These are phyloP conservation scores for Pseudocercospora macadamiae DNA, from an alignment of 2,329 filamentous ascomycete species.

Conservation along the genomic window DNA sequence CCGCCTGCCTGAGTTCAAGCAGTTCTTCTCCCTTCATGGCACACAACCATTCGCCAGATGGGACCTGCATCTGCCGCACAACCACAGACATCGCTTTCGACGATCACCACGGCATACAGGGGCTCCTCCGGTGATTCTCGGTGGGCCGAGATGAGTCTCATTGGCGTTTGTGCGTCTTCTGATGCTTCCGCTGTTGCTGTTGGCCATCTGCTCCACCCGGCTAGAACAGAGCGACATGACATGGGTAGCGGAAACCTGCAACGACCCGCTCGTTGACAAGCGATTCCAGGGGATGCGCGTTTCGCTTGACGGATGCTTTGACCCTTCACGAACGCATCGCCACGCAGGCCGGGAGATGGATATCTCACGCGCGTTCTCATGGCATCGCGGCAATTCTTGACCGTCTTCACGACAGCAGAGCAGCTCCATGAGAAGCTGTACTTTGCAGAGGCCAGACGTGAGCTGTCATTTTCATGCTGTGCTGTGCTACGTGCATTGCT, in stretches of 20 bases:
- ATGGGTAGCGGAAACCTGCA: conserved; percentile 22
- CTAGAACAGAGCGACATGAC: conserved; percentile 4
- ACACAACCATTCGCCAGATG: no score
- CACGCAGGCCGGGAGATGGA: background rate
- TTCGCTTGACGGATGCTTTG: conserved; percentile 16
- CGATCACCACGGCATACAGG: background rate
- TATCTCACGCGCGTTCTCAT: background rate
- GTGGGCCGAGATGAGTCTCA: background rate
- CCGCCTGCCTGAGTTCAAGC: no score
- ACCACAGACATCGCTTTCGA: background rate
- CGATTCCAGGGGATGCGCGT: conserved; percentile 24
- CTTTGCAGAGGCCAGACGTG: conserved; percentile 9
- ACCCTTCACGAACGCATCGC: background rate
- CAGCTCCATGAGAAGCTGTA: background rate
- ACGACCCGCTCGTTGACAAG: conserved; percentile 22
- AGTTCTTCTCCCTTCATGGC: no score
- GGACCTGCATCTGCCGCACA: background rate
- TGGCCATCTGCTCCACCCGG: background rate
- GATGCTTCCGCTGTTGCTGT: conserved; percentile 2
- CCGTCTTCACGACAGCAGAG: background rate
- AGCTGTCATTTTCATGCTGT: conserved; percentile 27
- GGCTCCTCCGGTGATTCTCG: background rate
- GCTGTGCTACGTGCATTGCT: conserved; percentile 21
- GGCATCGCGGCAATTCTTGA: no score
- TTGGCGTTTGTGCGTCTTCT: conserved; percentile 17